Base-by-base conservation (phyloP, 306 rosid genomes). In the Vigna unguiculata region DNA sequence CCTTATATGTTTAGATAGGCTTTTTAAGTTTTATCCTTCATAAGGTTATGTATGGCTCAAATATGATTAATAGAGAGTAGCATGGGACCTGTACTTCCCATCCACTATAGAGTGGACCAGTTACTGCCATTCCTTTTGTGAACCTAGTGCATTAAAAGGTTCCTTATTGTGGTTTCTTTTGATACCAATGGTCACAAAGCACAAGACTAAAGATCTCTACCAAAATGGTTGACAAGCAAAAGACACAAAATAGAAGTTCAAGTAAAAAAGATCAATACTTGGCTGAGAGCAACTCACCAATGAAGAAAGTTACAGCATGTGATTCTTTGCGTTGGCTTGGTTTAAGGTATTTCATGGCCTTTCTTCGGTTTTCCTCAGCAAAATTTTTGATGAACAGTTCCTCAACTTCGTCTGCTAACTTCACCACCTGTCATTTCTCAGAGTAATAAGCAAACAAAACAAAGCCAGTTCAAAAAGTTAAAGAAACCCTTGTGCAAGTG, bases 301-400 rank as follows among this genome's bases (percentile, higher is more conserved):
- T 93, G 84, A 92, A 92, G 88, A 96, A 92, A 34, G 99, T 88
- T 52, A 87, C 89, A 22, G 93, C 71, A 79, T 96, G 99, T 51
- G 98, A 92, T 77, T 92, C 98, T 84, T 89, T 86, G 4, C 78
- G 84, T 69, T 89, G 97, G 21, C 72, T 89, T 5, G 99, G 99
- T 82, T 86, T 92, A 53, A 96, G 98, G 86, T 91, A 96, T 67
- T 92, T 96, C 96, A 96, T 89, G 88, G 97, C 99, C 86, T 96
- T 96, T 57, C 97, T 83, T 59, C 91, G 41, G 82, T 96, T 85
- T 68, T 92, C 97, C 58, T 85, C 82, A 21, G 96, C 89, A 75
- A 96, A 91, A 46, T 83, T 69, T 71, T 86, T 92, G 69, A 82
- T 71, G 72, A 96, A 96, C 9, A 88, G 83, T 54, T 92, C 99